These are phyloP conservation scores for Nymphaea colorata DNA, from an alignment of 164 flowering plant genomes.

Conservation along the genomic window DNA sequence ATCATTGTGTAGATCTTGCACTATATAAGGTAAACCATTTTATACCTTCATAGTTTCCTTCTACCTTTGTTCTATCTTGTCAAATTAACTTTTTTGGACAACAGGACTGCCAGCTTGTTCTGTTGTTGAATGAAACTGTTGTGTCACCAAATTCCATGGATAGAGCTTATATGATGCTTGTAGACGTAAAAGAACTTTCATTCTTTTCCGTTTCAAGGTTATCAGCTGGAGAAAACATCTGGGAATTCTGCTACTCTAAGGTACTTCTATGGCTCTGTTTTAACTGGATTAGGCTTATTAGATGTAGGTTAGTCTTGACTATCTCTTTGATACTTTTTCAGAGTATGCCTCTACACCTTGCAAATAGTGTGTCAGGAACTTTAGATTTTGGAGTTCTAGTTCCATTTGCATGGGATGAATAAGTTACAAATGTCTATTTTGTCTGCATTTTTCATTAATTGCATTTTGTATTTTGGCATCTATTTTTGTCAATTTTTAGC, in stretches of 20 bases:
- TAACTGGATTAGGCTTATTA: background rate
- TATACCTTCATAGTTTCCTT: background rate
- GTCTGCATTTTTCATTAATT: background rate
- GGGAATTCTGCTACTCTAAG: constrained; percentile 61
- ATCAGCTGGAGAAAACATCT: constrained; percentile 19
- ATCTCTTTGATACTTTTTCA: background rate
- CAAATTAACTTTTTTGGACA: constrained; percentile 2
- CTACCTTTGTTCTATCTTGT: background rate
- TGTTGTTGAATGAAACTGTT: constrained; percentile 49
- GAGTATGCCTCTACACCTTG: background rate
- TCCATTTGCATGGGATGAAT: no score
- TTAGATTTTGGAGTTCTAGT: no score
- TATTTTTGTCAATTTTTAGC: background rate
- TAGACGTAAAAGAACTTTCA: constrained; percentile 56
- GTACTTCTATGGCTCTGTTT: constrained; percentile 18
- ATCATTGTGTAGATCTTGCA: constrained; percentile 76
- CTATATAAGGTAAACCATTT: constrained; percentile 57
- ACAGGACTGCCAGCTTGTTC: constrained; percentile 79
- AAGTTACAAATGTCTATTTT: background rate
- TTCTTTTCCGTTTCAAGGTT: constrained; percentile 48
- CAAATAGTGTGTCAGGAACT: no score
- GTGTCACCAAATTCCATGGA: constrained; percentile 50
- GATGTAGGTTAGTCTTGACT: background rate
- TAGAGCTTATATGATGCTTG: constrained; percentile 54
- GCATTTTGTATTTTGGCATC: background rate